Base-by-base conservation (phyloP, 768 basidiomycete genomes). In the Lactifluus rugatus region DNA sequence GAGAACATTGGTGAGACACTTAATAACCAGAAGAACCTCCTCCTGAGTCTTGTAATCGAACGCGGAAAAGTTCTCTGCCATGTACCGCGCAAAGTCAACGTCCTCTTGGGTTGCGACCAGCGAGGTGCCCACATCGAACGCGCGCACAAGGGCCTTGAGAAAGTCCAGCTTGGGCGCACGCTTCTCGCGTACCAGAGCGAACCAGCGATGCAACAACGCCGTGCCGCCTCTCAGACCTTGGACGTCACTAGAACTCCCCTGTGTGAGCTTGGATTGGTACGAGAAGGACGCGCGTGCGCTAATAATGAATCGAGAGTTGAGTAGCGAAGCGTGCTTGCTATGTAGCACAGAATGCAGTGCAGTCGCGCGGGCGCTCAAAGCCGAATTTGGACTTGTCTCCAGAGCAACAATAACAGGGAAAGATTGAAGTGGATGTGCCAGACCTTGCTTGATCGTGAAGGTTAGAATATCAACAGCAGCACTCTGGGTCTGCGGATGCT, bases 21-120 rank as follows among this genome's bases (percentile, higher is more conserved):
- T 88, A 67, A 96, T 81, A 23, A 97, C 84, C 5, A 87, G 84
- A 52, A 97, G 73, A 5, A 87, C 84, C 71, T 98, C 96, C 70
- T 99, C 96, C 65, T 88, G 85, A 0, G 91, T 90, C 74, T 93
- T 97, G 76, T 94, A 98, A 34, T 98, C 93, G 60, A 99, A 82
- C 0, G 86, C 75, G 0, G 93, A 80, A 57, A 98, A 86, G 66
- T 97, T 97, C 69, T 98, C 96, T 0, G 91, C 86, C 82, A 97
- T 89, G 72, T 93, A 99, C 54, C 93, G 85, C 4, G 79, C 79
- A 67, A 97, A 92, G 49, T 87, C 82, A 53, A 94, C 77, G 65
- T 96, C 89, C 60, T 87, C 81, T 86, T 85, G 85, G 0, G 82
- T 73, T 11, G 82, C 78, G 59, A 78, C 72, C 51, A 80, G 71